These are phyloP conservation scores for Zygosaccharomyces lentus DNA, from an alignment of 805 yeast species.

Conservation along the genomic window DNA sequence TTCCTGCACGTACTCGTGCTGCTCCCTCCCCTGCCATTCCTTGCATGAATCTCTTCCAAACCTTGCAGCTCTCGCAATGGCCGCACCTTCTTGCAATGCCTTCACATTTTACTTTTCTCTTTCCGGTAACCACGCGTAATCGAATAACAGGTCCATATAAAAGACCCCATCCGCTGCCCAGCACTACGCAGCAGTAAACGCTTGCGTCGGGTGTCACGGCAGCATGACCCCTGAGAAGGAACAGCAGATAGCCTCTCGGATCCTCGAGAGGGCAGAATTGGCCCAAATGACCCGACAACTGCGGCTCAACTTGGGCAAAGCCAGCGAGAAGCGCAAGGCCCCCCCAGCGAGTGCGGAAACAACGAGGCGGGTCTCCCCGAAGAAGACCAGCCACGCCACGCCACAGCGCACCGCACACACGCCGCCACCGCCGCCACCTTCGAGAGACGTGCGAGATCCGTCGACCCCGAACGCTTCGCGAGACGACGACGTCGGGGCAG, in stretches of 20 bases:
- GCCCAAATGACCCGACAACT: conserved; percentile 36
- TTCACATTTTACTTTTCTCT: conserved; percentile 2
- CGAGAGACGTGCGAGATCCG: conserved; percentile 11
- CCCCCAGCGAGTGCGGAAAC: conserved; percentile 13
- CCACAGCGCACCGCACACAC: conserved; percentile 8
- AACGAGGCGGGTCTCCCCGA: conserved; percentile 15
- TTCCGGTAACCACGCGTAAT: conserved; percentile 6
- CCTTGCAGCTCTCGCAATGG: neutral
- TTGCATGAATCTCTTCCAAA: neutral
- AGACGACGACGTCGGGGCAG: conserved; percentile 34
- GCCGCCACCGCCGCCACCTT: conserved; percentile 17
- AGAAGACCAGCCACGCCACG: conserved; percentile 6
- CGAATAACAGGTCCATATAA: neutral
- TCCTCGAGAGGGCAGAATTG: conserved; percentile 34
- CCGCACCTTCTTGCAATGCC: neutral
- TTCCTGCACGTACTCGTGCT: neutral
- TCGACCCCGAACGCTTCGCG: conserved; percentile 14
- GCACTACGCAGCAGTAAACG: neutral
- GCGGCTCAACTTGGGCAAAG: conserved; percentile 32
- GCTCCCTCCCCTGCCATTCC: neutral
- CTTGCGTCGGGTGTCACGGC: neutral
- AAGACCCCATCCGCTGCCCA: neutral
- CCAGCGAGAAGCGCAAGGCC: conserved; percentile 4
- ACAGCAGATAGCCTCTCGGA: conserved; percentile 31
- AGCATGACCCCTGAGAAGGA: conserved; percentile 29